Base-by-base conservation (phyloP, 352 stramenopile genomes). In the Pythium pyrilobum region DNA sequence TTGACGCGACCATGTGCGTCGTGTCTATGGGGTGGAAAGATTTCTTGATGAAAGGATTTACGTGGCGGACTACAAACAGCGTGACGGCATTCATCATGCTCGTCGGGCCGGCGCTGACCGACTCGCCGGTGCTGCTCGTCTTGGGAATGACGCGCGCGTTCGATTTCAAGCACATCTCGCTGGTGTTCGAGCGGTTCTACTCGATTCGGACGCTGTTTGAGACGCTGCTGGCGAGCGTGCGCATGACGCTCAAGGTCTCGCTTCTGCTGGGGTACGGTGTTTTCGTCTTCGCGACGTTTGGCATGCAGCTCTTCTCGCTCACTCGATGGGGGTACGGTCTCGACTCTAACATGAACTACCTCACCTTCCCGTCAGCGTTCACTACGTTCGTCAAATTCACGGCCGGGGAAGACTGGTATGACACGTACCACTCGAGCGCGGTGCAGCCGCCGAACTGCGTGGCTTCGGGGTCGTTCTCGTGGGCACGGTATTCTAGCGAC, bases 41-140 rank as follows among this genome's bases (percentile, higher is more conserved):
- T 36, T 93, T 93, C 24, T 51, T 93, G 18, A 87, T 91, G 76
- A 90, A 88, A 63, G 77, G 80, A 0, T 90, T 90, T 46, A 90
- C 80, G 10, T 90, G 80, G 77, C 66, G 80, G 25, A 90, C 80
- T 0, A 74, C 79, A 13, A 90, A 90, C 38, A 86, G 66, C 52
- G 64, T 81, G 13, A 88, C 80, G 12, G 77, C 81, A 1, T 89
- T 91, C 55, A 64, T 88, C 21, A 91, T 91, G 81, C 60, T 91
- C 6, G 72, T 87, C 0, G 81, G 81, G 0, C 78, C 81, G 12
- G 57, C 87, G 12, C 27, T 93, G 11, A 82, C 77, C 0, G 32
- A 77, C 43, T 90, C 78, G 0, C 74, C 81, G 0, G 72, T 87
- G 8, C 38, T 92, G 0, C 62, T 93, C 2, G 73, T 93, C n/a